These are phyloP conservation scores for Syzygium jambos DNA, from an alignment of 345 rosid species.

Conservation along the genomic window DNA sequence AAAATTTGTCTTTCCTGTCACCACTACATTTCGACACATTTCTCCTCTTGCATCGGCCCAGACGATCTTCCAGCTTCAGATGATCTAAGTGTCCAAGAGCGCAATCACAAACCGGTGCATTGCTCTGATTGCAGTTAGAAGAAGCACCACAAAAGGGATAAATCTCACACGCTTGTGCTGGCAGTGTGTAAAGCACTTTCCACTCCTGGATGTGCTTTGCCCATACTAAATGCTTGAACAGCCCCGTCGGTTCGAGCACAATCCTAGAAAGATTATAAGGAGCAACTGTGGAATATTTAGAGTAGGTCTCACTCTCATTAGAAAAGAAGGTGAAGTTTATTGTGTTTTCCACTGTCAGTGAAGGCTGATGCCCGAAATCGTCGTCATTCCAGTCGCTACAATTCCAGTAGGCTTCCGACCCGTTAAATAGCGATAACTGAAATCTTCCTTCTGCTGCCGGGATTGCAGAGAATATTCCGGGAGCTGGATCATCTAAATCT, in stretches of 20 bases:
- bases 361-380: not conserved
- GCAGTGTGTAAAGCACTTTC: slow-evolving; percentile 10
- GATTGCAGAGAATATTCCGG: not conserved
- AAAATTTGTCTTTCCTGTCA: slow-evolving; percentile 9
- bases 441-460: not conserved
- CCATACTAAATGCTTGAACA: slow-evolving; percentile 2
- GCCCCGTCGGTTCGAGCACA: not conserved
- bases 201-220: not conserved
- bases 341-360: not conserved
- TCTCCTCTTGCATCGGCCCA: not conserved
- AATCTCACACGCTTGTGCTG: slow-evolving; percentile 6
- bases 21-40: not conserved
- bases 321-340: not conserved
- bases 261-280: slow-evolving; percentile 1
- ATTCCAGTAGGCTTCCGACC: not conserved
- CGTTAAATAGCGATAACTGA: not conserved
- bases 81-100: not conserved
- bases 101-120: not conserved
- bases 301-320: not conserved
- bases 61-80: not conserved
- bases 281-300: not conserved
- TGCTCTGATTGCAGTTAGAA: slow-evolving; percentile 5
- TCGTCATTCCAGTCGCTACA: not conserved
- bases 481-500: not conserved
- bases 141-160: slow-evolving; percentile 23